These are phyloP conservation scores for Manihot esculenta DNA, from an alignment of 441 rosid genomes.

Conservation along the genomic window DNA sequence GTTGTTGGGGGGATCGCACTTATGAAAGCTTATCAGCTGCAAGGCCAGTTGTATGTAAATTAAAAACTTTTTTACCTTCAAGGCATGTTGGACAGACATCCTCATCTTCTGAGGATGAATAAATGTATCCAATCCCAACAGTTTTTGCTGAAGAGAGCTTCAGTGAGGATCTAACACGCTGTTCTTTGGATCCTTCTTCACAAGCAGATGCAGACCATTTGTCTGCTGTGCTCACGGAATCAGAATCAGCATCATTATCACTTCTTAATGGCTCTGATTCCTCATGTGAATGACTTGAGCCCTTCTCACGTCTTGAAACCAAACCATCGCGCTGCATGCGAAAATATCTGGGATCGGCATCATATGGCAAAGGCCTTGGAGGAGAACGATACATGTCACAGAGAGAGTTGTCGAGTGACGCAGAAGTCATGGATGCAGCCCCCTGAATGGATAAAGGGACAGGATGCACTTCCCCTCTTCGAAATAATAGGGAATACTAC, in stretches of 20 bases:
- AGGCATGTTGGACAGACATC: conserved; percentile 94
- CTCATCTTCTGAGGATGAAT: conserved; percentile 72
- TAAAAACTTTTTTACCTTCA: conserved; percentile 56
- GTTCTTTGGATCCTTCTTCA: conserved; percentile 68
- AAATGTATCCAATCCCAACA: conserved; percentile 49
- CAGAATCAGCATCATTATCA: conserved; percentile 55
- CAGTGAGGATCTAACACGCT: conserved; percentile 49
- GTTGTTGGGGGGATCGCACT: too few relatives aligned
- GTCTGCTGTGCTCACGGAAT: conserved; percentile 49
- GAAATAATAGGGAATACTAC: conserved; percentile 67
- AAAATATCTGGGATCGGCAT: conserved; percentile 65
- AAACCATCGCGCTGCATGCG: conserved; percentile 48
- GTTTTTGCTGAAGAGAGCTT: conserved; percentile 53
- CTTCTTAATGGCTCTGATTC: conserved; percentile 80
- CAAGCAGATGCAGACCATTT: conserved; percentile 64
- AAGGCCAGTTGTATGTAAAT: neutral
- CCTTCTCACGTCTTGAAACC: conserved; percentile 68
- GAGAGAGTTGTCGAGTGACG: conserved; percentile 71
- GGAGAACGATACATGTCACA: conserved; percentile 83
- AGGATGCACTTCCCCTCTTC: conserved; percentile 66
- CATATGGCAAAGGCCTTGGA: conserved; percentile 94
- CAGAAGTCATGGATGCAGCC: conserved; percentile 54
- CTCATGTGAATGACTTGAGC: conserved; percentile 70
- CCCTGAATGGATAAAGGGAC: conserved; percentile 69
- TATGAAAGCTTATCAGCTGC: neutral